A percentile compares a stretch with the other conserved stretches of the same genome.
Conservation (phyloP, 2,329 filamentous ascomycete species). For the Periconia digitata region DNA sequence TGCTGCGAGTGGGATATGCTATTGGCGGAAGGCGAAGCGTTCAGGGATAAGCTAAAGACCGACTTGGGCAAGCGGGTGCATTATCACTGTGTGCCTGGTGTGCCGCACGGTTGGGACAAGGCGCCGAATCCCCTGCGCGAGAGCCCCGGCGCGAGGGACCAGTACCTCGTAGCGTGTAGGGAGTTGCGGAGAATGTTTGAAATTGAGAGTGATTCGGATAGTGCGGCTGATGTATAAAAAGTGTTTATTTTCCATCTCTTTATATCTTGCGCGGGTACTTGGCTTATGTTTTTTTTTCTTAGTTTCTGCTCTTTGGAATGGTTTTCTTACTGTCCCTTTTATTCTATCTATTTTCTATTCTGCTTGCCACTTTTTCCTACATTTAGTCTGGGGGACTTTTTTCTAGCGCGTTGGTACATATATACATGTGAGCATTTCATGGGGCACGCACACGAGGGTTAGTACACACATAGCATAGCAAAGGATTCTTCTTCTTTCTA, state of each 20-base stretch:
- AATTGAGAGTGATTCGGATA: constrained; percentile 27
- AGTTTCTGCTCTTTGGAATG: no score
- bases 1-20: constrained; percentile 70
- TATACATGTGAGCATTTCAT: no score
- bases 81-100: constrained; percentile 61
- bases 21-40: constrained; percentile 62
- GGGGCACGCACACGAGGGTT: no score
- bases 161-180: constrained; percentile 58
- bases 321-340: no score
- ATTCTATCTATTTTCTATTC: no score
- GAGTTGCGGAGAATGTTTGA: constrained; percentile 51
- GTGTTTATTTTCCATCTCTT: background rate
- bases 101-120: constrained; percentile 69
- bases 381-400: no score
- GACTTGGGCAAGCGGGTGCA: constrained; percentile 58
- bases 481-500: no score
- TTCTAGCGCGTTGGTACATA: no score
- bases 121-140: constrained; percentile 61
- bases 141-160: constrained; percentile 53
- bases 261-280: no score
- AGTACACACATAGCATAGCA: no score
- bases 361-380: no score
- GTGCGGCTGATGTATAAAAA: background rate
- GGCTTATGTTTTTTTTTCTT: no score
- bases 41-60: constrained; percentile 59